A percentile compares a stretch with the other conserved stretches of the same genome.
Conservation (phyloP, 2,329 filamentous ascomycete genomes). For the Alternaria triticina region DNA sequence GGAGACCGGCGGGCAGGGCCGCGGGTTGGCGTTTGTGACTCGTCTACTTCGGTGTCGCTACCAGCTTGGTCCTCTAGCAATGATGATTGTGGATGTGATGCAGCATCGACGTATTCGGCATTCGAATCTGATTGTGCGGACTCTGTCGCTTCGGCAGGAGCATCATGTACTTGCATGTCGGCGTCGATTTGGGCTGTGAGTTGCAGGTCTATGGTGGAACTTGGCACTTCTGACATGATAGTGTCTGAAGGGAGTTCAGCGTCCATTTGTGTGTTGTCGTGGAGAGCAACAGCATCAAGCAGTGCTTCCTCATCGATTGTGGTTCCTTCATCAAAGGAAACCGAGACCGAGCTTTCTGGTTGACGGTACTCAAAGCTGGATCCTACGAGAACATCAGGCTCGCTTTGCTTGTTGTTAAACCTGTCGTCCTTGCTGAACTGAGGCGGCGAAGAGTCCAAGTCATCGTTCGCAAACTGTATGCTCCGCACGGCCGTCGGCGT, state of each 20-base stretch:
- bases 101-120: conserved; percentile 31
- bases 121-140: conserved; percentile 25
- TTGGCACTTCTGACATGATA: conserved; percentile 33
- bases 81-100: conserved; percentile 20
- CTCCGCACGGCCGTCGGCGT: conserved; percentile 39
- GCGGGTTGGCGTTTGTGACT: conserved; percentile 20
- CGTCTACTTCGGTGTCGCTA: conserved; percentile 31
- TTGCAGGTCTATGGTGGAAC: conserved; percentile 41
- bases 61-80: conserved; percentile 5
- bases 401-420: background rate
- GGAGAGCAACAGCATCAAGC: conserved; percentile 15
- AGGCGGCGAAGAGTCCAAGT: conserved; percentile 47
- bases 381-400: conserved; percentile 10
- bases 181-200: conserved; percentile 45
- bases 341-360: conserved; percentile 18
- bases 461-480: conserved; percentile 29
- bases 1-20: background rate
- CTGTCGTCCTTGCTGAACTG: conserved; percentile 24
- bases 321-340: conserved; percentile 42
- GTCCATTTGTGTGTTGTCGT: conserved; percentile 10
- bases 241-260: conserved; percentile 10
- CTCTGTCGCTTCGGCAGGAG: conserved; percentile 6
- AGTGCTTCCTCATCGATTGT: conserved; percentile 40
- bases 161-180: conserved; percentile 36
- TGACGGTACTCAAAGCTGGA: conserved; percentile 33